Base-by-base conservation (phyloP, 1,139 yeast species). In the Suhomyces yuchorum region DNA sequence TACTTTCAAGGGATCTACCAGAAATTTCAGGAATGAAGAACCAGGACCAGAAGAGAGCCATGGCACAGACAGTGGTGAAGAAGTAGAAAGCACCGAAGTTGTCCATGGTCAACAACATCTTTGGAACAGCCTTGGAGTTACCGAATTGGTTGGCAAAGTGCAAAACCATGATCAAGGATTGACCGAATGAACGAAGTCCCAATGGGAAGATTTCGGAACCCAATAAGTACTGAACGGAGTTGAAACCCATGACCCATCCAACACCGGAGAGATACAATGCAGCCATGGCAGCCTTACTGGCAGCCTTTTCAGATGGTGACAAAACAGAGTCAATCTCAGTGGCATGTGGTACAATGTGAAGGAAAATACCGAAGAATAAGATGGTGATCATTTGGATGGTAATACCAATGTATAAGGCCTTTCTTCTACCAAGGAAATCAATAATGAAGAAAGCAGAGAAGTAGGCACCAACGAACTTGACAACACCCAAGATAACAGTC, bases 401-500 rank as follows among this genome's bases (percentile, higher is more conserved):
- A 34, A 61, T 58, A 51, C 82, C 82, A 34, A 52, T 42, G 51
- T 61, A 61, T 44, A 61, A 51, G 1, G 63, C 58, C 43, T 62
- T 66, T 55, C 77, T 69, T 63, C 81, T 68, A 30, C 81, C 81
- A 47, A 77, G 61, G 58, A 70, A 63, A 60, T 77, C 81, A 55
- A 77, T 75, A 40, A 77, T 50, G 59, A 77, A 75, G 63, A 77
- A 76, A 1, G 72, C 65, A 8, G 71, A 61, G 22, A 71, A 72
- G 56, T 65, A 58, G 15, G 80, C 80, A 17, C 74, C 65, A 19
- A 58, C 50, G 48, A 76, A 73, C 57, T 77, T 77, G 40, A 77
- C 78, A 36, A 75, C 71, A 41, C 81, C 81, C 48, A 77, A 63
- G 41, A 74, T 53, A 30, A 78, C 79, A 8, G 81, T 75, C 78